A percentile compares a stretch with the other conserved stretches of the same genome.
These are phyloP conservation scores for Quillaja saponaria DNA, from an alignment of 306 rosid genomes.

Conservation along the genomic window DNA sequence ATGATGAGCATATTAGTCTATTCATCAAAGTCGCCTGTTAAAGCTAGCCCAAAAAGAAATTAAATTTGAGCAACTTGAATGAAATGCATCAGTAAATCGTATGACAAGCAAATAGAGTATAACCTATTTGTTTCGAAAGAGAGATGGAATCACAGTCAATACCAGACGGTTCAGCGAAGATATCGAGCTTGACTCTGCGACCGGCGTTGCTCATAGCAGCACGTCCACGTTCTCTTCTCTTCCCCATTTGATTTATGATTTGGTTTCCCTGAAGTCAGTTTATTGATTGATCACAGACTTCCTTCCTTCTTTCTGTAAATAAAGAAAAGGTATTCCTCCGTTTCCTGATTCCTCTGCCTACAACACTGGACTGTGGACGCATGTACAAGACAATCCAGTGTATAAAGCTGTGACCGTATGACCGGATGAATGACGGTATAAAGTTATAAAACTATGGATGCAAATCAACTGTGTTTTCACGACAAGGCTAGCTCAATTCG, in stretches of 20 bases:
- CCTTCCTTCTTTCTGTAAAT: too few species aligned
- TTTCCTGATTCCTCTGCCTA: too few species aligned
- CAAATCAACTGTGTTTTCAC: too few species aligned
- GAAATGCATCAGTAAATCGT: background rate
- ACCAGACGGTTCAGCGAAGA: conserved; percentile 99
- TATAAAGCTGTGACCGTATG: too few species aligned
- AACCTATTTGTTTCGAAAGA: background rate
- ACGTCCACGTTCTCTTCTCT: conserved; percentile 90
- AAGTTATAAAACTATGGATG: too few species aligned
- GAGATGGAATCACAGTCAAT: conserved; percentile 1
- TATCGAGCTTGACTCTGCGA: conserved; percentile 98
- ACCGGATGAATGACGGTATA: too few species aligned
- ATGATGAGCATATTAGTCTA: conserved; percentile 48
- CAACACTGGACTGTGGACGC: too few species aligned
- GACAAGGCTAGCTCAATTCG: too few species aligned
- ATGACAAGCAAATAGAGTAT: background rate
- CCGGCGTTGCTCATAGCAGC: conserved; percentile 84
- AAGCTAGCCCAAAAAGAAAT: background rate
- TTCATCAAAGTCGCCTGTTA: conserved; percentile 74
- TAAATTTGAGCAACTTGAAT: background rate
- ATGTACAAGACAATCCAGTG: too few species aligned
- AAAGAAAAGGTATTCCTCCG: too few species aligned
- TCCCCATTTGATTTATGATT: conserved; percentile 65
- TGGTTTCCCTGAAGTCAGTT: background rate
- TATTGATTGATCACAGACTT: too few species aligned